These are phyloP conservation scores for Eucalyptus curtisii DNA, from an alignment of 345 rosid species.

Conservation along the genomic window DNA sequence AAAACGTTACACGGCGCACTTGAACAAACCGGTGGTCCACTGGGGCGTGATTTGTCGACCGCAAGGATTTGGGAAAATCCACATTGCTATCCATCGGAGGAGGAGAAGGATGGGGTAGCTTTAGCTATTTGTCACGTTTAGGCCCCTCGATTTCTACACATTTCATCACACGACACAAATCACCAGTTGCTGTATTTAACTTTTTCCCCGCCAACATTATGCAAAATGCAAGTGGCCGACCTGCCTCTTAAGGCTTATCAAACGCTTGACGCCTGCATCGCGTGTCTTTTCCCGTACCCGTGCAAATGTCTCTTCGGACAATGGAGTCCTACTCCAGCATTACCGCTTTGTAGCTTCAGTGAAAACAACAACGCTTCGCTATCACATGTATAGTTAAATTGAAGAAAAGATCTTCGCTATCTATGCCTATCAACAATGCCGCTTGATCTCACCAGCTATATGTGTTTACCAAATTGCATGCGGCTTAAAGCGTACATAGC, in stretches of 20 bases:
- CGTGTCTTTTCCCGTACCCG: neutral
- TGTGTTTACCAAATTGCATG: neutral
- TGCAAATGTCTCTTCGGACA: neutral
- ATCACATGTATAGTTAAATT: neutral
- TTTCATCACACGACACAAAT: neutral
- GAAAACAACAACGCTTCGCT: neutral
- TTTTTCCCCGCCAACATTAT: neutral
- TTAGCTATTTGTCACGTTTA: neutral
- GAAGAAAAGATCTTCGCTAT: neutral
- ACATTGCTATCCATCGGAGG: neutral
- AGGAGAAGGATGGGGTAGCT: neutral
- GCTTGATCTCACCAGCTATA: neutral
- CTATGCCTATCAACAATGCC: neutral
- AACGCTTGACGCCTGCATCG: neutral
- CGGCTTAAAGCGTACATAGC: neutral
- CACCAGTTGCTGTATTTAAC: neutral
- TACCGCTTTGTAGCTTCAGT: neutral
- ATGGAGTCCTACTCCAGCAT: neutral
- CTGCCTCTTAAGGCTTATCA: neutral
- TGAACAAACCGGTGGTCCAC: neutral
- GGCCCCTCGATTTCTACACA: neutral
- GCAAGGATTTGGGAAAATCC: neutral
- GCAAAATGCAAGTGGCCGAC: neutral
- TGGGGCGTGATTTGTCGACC: neutral
- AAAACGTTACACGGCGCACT: neutral